Base-by-base conservation (phyloP, 1,139 yeast species). In the Debaryomyces nepalensis region DNA sequence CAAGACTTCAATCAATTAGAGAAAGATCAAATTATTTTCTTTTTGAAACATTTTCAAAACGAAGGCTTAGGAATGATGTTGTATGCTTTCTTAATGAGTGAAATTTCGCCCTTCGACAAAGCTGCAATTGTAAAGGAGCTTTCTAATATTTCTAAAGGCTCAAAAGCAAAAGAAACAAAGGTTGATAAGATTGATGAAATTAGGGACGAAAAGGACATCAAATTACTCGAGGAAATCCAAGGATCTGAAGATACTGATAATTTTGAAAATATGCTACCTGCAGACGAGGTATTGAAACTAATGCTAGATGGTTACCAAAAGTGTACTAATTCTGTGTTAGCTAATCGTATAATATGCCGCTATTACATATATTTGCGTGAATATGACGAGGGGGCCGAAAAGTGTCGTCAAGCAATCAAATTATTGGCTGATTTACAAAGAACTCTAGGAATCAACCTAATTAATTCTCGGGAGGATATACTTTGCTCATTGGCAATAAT, bases 401-500 rank as follows among this genome's bases (percentile, higher is more conserved):
- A 73, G 33, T 83, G 90, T 27, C 77, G 78, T 39, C 70, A 70
- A n/a, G 90, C 91, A 5, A 73, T 87, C 15, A 71, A 73, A 4
- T 59, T 79, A 3, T 66, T 86, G 16, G 80, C 84, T 0, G 73
- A 71, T 19, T 53, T 74, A 10, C 74, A 74, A 24, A 63, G 78
- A 39, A 62, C 67, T 10, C 64, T 78, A 2, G 82, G 84, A 0
- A 63, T 73, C 5, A 59, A 65, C 15, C 70, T 87, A 37, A 57
- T 59, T 1, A 67, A 81, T 47, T 72, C 90, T 0, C 79, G 76
- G 49, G 76, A 75, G 42, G 86, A 83, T 42, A 66, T 88, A 19
- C 70, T 85, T 18, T 75, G 90, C 38, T 73, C 80, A 12, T 70
- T 88, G 42, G 98, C 95, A 0, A 78, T 84, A 2, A 77, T 87